phyloP scores from a whole-genome alignment of 768 basidiomycete genomes.

The Russula lepida region DNA sequence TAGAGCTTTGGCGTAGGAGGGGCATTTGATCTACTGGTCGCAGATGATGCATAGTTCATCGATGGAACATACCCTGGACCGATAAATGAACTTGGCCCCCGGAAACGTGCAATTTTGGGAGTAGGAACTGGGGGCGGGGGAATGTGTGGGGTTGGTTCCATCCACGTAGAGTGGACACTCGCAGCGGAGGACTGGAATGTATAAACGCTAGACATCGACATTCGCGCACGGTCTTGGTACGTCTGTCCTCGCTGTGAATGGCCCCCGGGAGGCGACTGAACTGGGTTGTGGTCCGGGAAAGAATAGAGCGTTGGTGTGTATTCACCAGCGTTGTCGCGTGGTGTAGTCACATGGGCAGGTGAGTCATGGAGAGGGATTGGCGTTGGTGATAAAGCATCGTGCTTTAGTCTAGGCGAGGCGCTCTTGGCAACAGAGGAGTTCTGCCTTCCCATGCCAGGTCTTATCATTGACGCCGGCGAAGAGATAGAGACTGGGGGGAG shows the following conservation, averaged over 20 bases:
- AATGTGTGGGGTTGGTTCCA: neutral
- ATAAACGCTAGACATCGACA: neutral
- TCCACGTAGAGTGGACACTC: conserved; percentile 13
- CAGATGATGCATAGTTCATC: neutral
- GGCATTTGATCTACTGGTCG: neutral
- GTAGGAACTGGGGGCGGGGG: neutral
- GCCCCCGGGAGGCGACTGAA: neutral
- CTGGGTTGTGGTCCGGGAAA: neutral
- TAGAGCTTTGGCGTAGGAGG: neutral
- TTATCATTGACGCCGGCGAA: neutral
- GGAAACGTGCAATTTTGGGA: neutral
- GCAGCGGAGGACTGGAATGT: conserved; percentile 6
- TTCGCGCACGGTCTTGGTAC: neutral
- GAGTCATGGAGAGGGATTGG: neutral
- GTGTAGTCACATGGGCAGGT: neutral
- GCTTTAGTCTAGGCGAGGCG: neutral
- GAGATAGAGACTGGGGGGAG: neutral
- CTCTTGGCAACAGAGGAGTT: neutral
- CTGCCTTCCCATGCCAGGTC: neutral
- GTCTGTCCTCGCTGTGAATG: neutral
- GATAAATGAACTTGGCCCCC: neutral
- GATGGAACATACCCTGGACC: neutral
- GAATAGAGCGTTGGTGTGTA: neutral
- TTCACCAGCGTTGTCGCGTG: neutral
- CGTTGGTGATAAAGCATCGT: neutral